Percentiles rank a stretch among this genome's conserved stretches.
phyloP scores from a whole-genome alignment of 345 rosid genomes.

The Hibiscus mutabilis region DNA sequence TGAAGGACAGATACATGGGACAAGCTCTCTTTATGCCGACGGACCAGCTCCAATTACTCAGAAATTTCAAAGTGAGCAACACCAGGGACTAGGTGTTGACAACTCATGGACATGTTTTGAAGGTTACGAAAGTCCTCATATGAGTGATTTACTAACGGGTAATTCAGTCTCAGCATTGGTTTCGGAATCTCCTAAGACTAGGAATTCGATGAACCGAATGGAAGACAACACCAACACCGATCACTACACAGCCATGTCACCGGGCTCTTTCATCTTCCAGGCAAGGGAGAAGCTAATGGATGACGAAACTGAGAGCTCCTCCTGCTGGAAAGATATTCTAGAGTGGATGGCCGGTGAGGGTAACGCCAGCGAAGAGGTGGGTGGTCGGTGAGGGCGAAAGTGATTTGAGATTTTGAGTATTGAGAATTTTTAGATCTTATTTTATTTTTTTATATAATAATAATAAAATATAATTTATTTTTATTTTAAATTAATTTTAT shows the following conservation, averaged over 20 bases:
- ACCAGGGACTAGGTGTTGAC: slow-evolving; percentile 12
- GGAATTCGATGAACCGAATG: slow-evolving; percentile 12
- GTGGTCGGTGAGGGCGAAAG: too few relatives aligned
- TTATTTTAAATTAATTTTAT: too few relatives aligned
- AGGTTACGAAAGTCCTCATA: slow-evolving; percentile 8
- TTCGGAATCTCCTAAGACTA: slow-evolving; percentile 25
- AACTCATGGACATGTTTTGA: slow-evolving; percentile 15
- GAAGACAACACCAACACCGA: slow-evolving; percentile 13
- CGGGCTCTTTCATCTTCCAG: slow-evolving; percentile 26
- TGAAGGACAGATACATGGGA: neutral
- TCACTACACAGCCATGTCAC: neutral
- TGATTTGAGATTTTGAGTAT: too few relatives aligned
- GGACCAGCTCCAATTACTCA: neutral
- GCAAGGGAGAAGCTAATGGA: slow-evolving; percentile 57
- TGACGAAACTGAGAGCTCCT: slow-evolving; percentile 43
- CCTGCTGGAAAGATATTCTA: slow-evolving; percentile 64
- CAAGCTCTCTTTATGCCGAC: neutral
- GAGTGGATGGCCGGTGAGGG: slow-evolving; percentile 21
- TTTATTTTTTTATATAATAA: too few relatives aligned
- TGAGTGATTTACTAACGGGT: neutral
- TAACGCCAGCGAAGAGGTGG: too few relatives aligned
- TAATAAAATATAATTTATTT: too few relatives aligned
- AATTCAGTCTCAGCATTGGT: slow-evolving; percentile 27
- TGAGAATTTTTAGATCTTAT: too few relatives aligned
- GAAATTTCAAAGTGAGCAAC: neutral